These are phyloP conservation scores for Leccinum barrowsii DNA, from an alignment of 768 basidiomycete species.

Conservation along the genomic window DNA sequence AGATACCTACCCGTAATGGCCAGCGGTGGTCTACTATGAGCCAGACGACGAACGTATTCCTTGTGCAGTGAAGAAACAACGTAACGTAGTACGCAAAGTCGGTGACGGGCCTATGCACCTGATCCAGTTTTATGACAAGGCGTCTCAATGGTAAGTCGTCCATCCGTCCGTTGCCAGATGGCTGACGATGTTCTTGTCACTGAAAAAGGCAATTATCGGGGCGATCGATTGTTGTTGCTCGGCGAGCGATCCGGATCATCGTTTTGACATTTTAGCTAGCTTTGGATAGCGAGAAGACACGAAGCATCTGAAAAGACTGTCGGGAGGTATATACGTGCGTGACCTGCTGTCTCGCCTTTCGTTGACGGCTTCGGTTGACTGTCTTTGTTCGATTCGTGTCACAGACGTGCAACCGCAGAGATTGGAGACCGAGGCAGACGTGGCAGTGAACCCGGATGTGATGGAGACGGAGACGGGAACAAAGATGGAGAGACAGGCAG, in stretches of 20 bases:
- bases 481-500: background rate
- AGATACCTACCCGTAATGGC: constrained; percentile 72
- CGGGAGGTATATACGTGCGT: constrained; percentile 61
- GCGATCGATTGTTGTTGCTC: constrained; percentile 53
- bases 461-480: constrained; percentile 1
- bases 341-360: background rate
- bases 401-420: constrained; percentile 43
- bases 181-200: background rate
- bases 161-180: background rate
- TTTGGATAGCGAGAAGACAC: constrained; percentile 61
- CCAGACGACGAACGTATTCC: constrained; percentile 60
- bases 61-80: constrained; percentile 27
- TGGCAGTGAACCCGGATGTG: constrained; percentile 1
- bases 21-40: constrained; percentile 56
- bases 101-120: constrained; percentile 50
- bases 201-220: constrained; percentile 58
- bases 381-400: background rate
- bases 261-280: constrained; percentile 36
- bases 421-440: constrained; percentile 41
- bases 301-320: constrained; percentile 48
- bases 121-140: constrained; percentile 77
- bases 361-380: background rate
- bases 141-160: constrained; percentile 53
- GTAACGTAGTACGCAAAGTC: constrained; percentile 28
- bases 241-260: constrained; percentile 42